Evolutionary conservation across 2,329 filamentous ascomycete genomes (phyloP), one percentile per base, ranked within the genome.

Genomic region (Aspergillus japonicus): DNA sequence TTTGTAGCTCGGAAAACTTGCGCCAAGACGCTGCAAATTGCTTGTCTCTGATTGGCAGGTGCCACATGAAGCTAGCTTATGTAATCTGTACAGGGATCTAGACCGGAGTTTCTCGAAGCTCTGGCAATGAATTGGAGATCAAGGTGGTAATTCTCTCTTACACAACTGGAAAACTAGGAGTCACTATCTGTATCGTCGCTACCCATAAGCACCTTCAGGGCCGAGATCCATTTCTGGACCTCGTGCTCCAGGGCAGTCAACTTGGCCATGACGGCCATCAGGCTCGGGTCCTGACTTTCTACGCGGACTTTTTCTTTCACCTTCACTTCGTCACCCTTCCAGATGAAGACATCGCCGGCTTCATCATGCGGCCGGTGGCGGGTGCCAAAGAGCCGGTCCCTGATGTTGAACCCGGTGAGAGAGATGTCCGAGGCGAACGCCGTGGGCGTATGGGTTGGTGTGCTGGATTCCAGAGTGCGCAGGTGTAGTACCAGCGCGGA

Each of bases 241-340:
- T 88, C 88, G 68, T 92, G 86, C 63, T 89, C 88, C 59, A 97
- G 77, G 4, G 90, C 92, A 31, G 84, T 86, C 66, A 97, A 80
- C 77, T 97, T 97, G 5, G 92, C 89, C 73, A 91, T 89, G 35
- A 95, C 82, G 39, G 90, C 89, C 73, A 97, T 87, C 64, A 97
- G 73, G 67, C 87, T 93, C 1, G 94, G 94, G 74, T 98, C 93
- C 57, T 92, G 91, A 69, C 87, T 94, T 75, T 96, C 93, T 2
- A 97, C 89, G 47, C 90, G 84, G 4, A 96, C 85, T 78, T 97
- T 97, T 74, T 97, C 94, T 66, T 89, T 87, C 50, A 98, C 94
- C 64, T 87, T 89, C 2, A 97, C 92, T 62, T 95, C 87, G 58
- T 87, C 83, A 4, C 85, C 84, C 14, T 79, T 80, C 76, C 84